Evolutionary conservation across 192 early-diverging fungal genomes (phyloP).

Genomic region (Rhizoclosmatium sp.): DNA sequence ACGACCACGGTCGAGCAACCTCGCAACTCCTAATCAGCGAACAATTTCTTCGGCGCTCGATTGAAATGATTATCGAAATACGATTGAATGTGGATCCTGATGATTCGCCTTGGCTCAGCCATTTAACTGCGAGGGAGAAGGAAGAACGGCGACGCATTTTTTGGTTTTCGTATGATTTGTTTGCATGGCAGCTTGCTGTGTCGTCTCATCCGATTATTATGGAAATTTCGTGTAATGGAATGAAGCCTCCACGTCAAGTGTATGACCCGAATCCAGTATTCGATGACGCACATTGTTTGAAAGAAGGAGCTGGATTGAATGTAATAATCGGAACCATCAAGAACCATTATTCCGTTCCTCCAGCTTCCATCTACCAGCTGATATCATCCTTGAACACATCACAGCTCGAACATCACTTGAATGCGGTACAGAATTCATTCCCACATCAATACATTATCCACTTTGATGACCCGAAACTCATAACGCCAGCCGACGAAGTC

Average conservation of each 20-base stretch:
- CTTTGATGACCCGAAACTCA: not conserved
- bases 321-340: not conserved
- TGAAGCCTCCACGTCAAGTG: not conserved
- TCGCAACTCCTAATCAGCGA: too few relatives aligned
- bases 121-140: not conserved
- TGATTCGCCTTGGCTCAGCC: not conserved
- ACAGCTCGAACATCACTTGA: not conserved
- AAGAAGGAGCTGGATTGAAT: not conserved
- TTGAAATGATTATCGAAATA: not conserved
- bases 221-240: not conserved
- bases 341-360: not conserved
- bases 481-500: not conserved
- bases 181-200: not conserved
- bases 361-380: not conserved
- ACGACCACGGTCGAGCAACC: too few relatives aligned
- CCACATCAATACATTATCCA: not conserved
- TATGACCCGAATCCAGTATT: not conserved
- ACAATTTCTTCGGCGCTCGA: too few relatives aligned
- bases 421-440: not conserved
- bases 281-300: not conserved
- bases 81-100: not conserved
- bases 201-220: not conserved
- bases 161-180: not conserved
- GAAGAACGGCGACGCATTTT: not conserved
- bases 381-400: not conserved